Conservation (phyloP, 106 monocot genomes). For the Dendrobium catenatum region DNA sequence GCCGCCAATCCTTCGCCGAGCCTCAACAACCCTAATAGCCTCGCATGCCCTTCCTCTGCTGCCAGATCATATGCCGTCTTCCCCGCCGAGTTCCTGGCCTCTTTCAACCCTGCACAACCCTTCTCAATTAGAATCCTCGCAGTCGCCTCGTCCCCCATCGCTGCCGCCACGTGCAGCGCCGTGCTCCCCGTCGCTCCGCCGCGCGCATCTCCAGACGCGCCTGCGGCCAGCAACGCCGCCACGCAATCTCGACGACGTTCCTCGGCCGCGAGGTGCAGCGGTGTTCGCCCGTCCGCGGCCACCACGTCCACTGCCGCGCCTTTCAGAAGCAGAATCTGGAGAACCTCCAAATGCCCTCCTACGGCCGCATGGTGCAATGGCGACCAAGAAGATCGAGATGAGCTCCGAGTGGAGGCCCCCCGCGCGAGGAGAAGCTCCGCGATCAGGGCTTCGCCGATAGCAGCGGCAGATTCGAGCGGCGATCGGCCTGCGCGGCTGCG, state of each 20-base stretch:
- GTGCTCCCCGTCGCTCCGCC: slow-evolving; percentile 31
- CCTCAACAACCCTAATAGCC: slow-evolving; percentile 29
- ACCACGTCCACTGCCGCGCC: slow-evolving; percentile 19
- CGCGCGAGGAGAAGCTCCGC: slow-evolving; percentile 31
- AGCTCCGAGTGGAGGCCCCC: slow-evolving; percentile 16
- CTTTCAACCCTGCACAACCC: slow-evolving; percentile 23
- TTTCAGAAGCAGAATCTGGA: slow-evolving; percentile 33
- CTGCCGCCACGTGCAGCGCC: slow-evolving; percentile 39
- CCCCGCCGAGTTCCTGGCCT: slow-evolving; percentile 34
- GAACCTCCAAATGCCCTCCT: slow-evolving; percentile 25
- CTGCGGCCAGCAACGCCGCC: slow-evolving; percentile 20
- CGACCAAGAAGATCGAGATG: slow-evolving; percentile 10
- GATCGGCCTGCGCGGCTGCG: slow-evolving; percentile 22
- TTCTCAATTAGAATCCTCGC: slow-evolving; percentile 22
- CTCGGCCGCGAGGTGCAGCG: slow-evolving; percentile 39
- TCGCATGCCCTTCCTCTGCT: slow-evolving; percentile 30
- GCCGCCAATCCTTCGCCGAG: slow-evolving; percentile 28
- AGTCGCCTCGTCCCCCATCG: slow-evolving; percentile 31
- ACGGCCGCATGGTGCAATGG: slow-evolving; percentile 37
- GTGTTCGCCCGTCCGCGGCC: slow-evolving; percentile 28
- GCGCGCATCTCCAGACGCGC: slow-evolving; percentile 26
- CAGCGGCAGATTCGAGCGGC: slow-evolving; percentile 33
- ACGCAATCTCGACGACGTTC: slow-evolving; percentile 22
- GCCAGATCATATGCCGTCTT: slow-evolving; percentile 44
- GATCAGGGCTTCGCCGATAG: slow-evolving; percentile 25